Conservation (phyloP, 78 protist species). For the Paulinella micropora region DNA sequence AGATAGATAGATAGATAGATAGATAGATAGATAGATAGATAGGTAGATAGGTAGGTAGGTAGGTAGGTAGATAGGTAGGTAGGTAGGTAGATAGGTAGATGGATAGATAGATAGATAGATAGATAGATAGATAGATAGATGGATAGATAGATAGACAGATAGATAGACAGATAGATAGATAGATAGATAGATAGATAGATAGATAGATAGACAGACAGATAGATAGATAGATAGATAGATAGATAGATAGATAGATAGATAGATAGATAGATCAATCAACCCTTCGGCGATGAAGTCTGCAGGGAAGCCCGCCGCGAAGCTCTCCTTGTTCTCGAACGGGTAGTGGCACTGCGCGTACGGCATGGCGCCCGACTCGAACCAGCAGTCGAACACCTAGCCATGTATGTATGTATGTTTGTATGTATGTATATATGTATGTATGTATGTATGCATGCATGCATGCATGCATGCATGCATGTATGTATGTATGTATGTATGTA, state of each 20-base stretch:
- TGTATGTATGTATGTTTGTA: neutral
- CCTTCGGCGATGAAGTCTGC: slow-evolving; percentile 99
- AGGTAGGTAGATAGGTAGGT: neutral
- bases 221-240: neutral
- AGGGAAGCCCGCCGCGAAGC: slow-evolving; percentile 83
- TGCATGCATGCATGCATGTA: neutral
- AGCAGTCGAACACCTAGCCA: slow-evolving; percentile 97
- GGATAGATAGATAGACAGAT: neutral
- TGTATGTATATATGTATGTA: neutral
- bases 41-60: neutral
- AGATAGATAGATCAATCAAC: neutral
- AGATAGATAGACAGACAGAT: neutral
- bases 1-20: neutral
- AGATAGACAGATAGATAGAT: neutral
- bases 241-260: neutral
- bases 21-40: neutral
- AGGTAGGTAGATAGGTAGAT: neutral
- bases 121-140: neutral
- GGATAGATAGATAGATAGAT: neutral
- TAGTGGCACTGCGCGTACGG: slow-evolving; percentile 82
- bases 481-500: neutral
- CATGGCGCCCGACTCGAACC: slow-evolving; percentile 99
- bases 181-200: neutral
- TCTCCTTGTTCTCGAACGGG: slow-evolving; percentile 13
- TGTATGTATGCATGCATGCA: neutral